These are phyloP conservation scores for Candida maesae DNA, from an alignment of 805 yeast genomes.

Conservation along the genomic window DNA sequence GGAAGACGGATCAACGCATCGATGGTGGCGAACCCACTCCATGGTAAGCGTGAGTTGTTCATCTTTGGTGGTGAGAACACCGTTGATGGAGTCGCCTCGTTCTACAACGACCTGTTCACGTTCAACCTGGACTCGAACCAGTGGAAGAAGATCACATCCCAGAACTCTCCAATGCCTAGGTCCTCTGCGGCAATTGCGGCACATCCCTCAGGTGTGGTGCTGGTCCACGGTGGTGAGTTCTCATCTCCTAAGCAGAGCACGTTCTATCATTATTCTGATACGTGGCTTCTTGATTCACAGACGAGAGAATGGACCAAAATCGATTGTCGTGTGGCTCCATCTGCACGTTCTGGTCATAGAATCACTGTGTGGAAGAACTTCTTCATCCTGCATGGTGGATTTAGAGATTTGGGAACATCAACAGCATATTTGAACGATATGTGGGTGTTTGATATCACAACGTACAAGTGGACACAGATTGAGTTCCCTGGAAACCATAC, in stretches of 20 bases:
- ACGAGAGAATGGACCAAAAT: constrained; percentile 88
- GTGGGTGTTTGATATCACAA: constrained; percentile 90
- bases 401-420: constrained; percentile 80
- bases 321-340: constrained; percentile 72
- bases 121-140: constrained; percentile 72
- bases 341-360: constrained; percentile 89
- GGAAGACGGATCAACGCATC: constrained; percentile 68
- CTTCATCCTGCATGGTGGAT: constrained; percentile 85
- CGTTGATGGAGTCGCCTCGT: constrained; percentile 48
- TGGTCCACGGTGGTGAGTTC: constrained; percentile 95
- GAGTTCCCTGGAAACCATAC: constrained; percentile 80
- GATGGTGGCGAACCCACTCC: constrained; percentile 69
- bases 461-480: constrained; percentile 86
- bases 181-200: constrained; percentile 92
- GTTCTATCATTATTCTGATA: constrained; percentile 93
- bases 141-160: constrained; percentile 78
- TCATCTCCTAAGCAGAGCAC: constrained; percentile 95
- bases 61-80: constrained; percentile 88
- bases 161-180: constrained; percentile 87
- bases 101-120: constrained; percentile 76
- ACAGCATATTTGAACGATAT: constrained; percentile 81
- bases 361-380: constrained; percentile 90
- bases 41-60: constrained; percentile 71
- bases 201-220: constrained; percentile 83
- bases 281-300: constrained; percentile 86